Evolutionary conservation across 2,329 filamentous ascomycete species (phyloP).

Genomic region (Emmonsiellopsis sp.): DNA sequence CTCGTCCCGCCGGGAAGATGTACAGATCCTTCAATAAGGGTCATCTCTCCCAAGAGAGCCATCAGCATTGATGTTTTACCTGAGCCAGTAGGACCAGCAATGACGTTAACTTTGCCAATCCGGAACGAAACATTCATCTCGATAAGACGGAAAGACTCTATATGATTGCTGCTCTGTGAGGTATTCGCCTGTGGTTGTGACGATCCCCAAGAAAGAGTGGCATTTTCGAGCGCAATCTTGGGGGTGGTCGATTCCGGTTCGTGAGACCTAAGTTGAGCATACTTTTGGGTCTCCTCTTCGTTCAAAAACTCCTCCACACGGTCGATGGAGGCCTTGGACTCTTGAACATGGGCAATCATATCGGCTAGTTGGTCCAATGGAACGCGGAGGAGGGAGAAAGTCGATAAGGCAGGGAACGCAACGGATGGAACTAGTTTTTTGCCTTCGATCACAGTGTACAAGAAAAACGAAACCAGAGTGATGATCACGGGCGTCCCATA

Average conservation of each 20-base stretch:
- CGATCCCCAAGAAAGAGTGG: conserved; percentile 82
- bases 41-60: conserved; percentile 96
- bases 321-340: conserved; percentile 92
- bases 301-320: conserved; percentile 89
- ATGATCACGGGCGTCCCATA: conserved; percentile 92
- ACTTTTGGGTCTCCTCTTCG: conserved; percentile 95
- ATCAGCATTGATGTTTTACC: conserved; percentile 95
- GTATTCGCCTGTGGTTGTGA: conserved; percentile 39
- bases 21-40: conserved; percentile 66
- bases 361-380: conserved; percentile 93
- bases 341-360: conserved; percentile 97
- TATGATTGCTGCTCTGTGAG: conserved; percentile 49
- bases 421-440: conserved; percentile 85
- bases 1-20: conserved; percentile 77
- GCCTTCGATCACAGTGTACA: conserved; percentile 83
- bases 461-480: conserved; percentile 89
- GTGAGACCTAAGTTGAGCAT: conserved; percentile 64
- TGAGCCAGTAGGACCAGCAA: conserved; percentile 85
- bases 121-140: conserved; percentile 75
- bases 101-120: conserved; percentile 80
- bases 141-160: conserved; percentile 71
- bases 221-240: conserved; percentile 74
- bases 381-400: conserved; percentile 88
- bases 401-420: conserved; percentile 89
- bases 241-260: conserved; percentile 59